Conservation (phyloP, 2,329 filamentous ascomycete species). For the Aspergillus sp. region DNA sequence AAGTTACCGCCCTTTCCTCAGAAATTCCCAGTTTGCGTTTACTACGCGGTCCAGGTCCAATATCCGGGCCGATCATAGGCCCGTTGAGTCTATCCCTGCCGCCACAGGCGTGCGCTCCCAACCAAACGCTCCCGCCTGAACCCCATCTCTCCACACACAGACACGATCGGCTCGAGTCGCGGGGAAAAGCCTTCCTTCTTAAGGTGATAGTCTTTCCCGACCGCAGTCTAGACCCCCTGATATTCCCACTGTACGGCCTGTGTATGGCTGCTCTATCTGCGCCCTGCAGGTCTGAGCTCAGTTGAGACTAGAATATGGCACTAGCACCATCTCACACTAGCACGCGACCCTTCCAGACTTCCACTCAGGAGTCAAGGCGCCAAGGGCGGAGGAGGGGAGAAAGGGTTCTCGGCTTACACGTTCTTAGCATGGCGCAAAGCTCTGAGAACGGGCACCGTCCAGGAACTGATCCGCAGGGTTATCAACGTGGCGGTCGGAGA, state of each 20-base stretch:
- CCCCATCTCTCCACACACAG: background rate
- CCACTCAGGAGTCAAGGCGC: background rate
- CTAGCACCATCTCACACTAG: conserved; percentile 2
- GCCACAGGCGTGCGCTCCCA: background rate
- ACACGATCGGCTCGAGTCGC: background rate
- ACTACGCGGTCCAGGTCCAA: conserved; percentile 1
- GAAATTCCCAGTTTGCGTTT: conserved; percentile 1
- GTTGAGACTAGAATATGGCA: conserved; percentile 18
- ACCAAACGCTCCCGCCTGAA: background rate
- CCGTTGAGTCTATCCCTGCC: conserved; percentile 6
- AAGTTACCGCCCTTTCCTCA: conserved; percentile 9
- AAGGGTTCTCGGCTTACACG: conserved; percentile 2
- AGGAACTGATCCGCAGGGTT: conserved; percentile 4
- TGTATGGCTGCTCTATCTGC: conserved; percentile 17
- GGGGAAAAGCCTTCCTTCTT: background rate
- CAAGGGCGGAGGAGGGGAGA: background rate
- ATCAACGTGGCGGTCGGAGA: conserved; percentile 15
- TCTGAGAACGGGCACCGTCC: background rate
- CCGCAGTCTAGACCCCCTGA: conserved; percentile 9
- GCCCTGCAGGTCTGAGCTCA: conserved; percentile 5
- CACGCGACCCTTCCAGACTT: background rate
- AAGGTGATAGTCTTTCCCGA: background rate
- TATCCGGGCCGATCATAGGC: conserved; percentile 1
- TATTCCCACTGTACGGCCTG: background rate
- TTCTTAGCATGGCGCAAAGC: conserved; percentile 4